Conservation (phyloP, 2,329 filamentous ascomycete genomes). For the Akanthomyces dipterigenus region DNA sequence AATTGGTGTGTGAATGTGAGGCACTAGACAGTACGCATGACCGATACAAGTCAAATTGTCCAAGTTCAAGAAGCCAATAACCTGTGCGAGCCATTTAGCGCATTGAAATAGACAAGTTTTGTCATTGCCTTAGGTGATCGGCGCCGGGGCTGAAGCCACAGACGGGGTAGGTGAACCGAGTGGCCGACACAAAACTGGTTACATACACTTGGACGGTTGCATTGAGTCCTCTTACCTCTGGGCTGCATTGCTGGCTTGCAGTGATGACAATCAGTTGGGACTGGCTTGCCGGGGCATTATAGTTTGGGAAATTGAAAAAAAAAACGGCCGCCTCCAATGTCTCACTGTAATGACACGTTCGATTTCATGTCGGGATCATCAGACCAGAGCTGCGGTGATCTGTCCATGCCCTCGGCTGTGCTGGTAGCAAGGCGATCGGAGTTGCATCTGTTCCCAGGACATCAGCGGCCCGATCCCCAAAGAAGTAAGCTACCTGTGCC, state of each 20-base stretch:
- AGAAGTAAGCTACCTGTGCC: no score
- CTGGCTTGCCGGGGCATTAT: no score
- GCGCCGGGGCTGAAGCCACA: slow-evolving; percentile 1
- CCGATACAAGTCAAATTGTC: neutral
- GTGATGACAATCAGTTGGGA: neutral
- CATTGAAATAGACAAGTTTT: neutral
- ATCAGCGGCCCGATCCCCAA: no score
- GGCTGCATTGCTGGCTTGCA: neutral
- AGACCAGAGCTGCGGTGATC: no score
- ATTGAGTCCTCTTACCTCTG: neutral
- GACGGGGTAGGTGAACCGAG: neutral
- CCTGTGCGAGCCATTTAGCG: neutral
- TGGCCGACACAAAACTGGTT: neutral
- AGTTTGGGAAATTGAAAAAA: no score
- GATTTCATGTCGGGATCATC: no score
- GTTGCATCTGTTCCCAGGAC: no score
- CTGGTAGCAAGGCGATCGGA: no score
- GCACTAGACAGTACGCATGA: neutral
- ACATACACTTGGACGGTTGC: no score
- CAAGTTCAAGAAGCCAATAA: neutral
- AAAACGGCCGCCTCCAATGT: no score
- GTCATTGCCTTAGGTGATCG: neutral
- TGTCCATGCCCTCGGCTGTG: no score
- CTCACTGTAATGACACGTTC: no score
- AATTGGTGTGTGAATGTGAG: neutral